A percentile compares a stretch with the other conserved stretches of the same genome.
Conservation (phyloP, 805 yeast genomes). For the Blastobotrys chiropterorum region DNA sequence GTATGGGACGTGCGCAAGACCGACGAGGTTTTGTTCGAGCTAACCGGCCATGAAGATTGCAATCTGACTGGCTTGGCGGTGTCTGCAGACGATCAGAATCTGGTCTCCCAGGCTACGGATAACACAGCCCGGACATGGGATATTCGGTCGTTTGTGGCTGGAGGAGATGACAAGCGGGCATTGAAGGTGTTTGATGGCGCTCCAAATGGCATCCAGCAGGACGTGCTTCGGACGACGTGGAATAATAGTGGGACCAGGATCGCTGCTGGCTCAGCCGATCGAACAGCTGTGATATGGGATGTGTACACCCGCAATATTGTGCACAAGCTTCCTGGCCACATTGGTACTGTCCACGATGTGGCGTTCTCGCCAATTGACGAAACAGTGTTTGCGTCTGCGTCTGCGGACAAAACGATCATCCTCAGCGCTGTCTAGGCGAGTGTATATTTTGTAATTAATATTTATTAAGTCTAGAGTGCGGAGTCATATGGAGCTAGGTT, state of each 20-base stretch:
- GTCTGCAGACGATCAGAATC: constrained; percentile 41
- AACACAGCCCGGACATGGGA: constrained; percentile 54
- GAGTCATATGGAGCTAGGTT: too few relatives aligned
- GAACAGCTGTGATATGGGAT: constrained; percentile 56
- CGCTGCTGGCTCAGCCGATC: constrained; percentile 60
- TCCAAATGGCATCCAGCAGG: constrained; percentile 42
- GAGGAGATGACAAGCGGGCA: constrained; percentile 24
- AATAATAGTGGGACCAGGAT: constrained; percentile 33
- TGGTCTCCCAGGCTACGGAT: constrained; percentile 51
- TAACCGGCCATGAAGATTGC: constrained; percentile 42
- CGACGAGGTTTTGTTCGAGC: constrained; percentile 39
- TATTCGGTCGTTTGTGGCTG: constrained; percentile 40
- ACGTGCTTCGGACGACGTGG: constrained; percentile 45
- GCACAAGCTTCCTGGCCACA: constrained; percentile 52
- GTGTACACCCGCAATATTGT: constrained; percentile 42
- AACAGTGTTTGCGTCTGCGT: constrained; percentile 41
- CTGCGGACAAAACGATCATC: constrained; percentile 52
- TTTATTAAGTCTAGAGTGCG: too few relatives aligned
- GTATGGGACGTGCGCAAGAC: constrained; percentile 53
- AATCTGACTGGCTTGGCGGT: constrained; percentile 49
- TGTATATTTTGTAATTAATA: background rate
- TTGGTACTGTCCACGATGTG: constrained; percentile 55
- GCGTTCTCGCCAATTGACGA: constrained; percentile 42
- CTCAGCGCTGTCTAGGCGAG: constrained; percentile 24
- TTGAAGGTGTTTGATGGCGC: constrained; percentile 50